Percentiles rank a stretch among this genome's conserved stretches.
phyloP scores from a whole-genome alignment of 1,284 basidiomycete genomes.

The Paramarasmius palmivorus region DNA sequence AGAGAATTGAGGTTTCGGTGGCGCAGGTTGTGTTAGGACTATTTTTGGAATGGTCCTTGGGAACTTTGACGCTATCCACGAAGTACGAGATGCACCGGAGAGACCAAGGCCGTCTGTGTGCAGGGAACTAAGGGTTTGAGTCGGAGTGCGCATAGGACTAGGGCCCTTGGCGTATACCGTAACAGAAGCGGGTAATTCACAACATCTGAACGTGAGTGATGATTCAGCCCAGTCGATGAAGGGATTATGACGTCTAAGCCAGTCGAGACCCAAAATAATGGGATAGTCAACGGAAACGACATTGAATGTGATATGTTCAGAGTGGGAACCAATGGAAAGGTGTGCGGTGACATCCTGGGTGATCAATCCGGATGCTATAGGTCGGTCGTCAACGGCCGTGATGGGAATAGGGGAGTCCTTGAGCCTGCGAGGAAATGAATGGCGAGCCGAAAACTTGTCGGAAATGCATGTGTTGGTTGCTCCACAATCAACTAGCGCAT shows the following conservation, averaged over 20 bases:
- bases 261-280: conserved; percentile 17
- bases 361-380: conserved; percentile 31
- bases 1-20: background rate
- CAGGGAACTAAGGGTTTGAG: background rate
- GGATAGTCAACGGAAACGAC: conserved; percentile 15
- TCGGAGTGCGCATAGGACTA: background rate
- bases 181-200: background rate
- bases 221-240: conserved; percentile 13
- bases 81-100: background rate
- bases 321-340: background rate
- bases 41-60: background rate
- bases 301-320: conserved; percentile 1
- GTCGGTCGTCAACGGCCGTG: conserved; percentile 32
- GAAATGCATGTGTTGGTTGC: conserved; percentile 31
- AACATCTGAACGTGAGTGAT: conserved; percentile 2
- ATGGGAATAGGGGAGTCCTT: conserved; percentile 29
- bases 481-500: conserved; percentile 24
- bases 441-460: conserved; percentile 24
- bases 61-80: background rate
- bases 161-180: conserved; percentile 15
- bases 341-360: background rate
- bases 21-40: background rate
- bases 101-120: background rate
- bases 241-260: conserved; percentile 17
- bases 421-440: conserved; percentile 25